These are phyloP conservation scores for Geopyxis carbonaria DNA, from an alignment of 495 filamentous ascomycete species.

Conservation along the genomic window DNA sequence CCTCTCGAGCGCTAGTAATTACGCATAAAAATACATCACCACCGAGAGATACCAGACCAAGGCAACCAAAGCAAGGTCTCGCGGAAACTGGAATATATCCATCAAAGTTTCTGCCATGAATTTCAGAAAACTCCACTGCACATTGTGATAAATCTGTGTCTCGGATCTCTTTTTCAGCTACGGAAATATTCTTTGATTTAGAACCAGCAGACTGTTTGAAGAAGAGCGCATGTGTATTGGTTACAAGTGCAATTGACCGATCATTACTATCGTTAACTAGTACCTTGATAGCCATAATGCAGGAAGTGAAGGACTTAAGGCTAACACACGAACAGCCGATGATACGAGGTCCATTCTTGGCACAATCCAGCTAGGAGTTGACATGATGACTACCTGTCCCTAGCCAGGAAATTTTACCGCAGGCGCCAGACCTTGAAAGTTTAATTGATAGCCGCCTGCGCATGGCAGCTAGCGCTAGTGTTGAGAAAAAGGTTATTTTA, in stretches of 20 bases:
- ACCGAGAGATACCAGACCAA: constrained; percentile 73
- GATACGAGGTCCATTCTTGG: too few species aligned
- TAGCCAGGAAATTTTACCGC: too few species aligned
- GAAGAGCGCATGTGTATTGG: constrained; percentile 60
- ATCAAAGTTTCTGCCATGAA: constrained; percentile 46
- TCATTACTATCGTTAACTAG: constrained; percentile 63
- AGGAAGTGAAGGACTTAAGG: too few species aligned
- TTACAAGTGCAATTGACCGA: constrained; percentile 68
- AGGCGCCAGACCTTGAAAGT: too few species aligned
- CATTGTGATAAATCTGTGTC: constrained; percentile 38
- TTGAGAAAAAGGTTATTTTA: too few species aligned
- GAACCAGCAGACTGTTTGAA: constrained; percentile 54
- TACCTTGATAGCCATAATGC: constrained; percentile 37
- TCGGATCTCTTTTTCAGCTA: constrained; percentile 21
- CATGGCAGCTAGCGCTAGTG: too few species aligned
- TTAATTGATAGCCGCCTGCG: too few species aligned
- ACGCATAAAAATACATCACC: constrained; percentile 84
- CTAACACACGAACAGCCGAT: too few species aligned
- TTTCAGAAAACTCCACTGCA: constrained; percentile 67
- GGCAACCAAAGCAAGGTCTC: constrained; percentile 67
- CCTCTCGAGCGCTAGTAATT: constrained; percentile 58
- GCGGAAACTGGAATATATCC: constrained; percentile 56
- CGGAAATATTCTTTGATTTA: constrained; percentile 33
- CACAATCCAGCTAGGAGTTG: too few species aligned
- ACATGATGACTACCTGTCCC: too few species aligned